Evolutionary conservation across 2,329 filamentous ascomycete species (phyloP).

Genomic region (Orbilia quercus): DNA sequence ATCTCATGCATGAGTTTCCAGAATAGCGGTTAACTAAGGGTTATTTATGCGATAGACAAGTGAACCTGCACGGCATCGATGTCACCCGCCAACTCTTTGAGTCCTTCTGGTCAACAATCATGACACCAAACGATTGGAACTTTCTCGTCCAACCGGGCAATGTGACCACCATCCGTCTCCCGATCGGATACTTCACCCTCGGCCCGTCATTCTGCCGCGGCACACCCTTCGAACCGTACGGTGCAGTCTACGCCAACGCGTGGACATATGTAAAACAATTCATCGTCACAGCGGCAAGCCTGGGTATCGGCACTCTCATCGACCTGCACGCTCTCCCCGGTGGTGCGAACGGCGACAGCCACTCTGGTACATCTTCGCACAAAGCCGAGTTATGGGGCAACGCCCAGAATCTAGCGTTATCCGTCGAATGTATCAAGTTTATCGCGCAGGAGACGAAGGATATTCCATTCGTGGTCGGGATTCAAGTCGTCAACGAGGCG

Average conservation of each 20-base stretch:
- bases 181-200: conserved; percentile 71
- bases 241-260: conserved; percentile 67
- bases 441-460: conserved; percentile 66
- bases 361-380: conserved; percentile 69
- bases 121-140: conserved; percentile 67
- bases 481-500: conserved; percentile 72
- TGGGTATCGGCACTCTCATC: conserved; percentile 70
- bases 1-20: too few species aligned
- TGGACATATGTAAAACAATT: conserved; percentile 68
- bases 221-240: conserved; percentile 67
- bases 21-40: too few species aligned
- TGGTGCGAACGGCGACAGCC: conserved; percentile 69
- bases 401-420: conserved; percentile 64
- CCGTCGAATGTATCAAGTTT: conserved; percentile 66
- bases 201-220: conserved; percentile 67
- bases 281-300: conserved; percentile 64
- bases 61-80: conserved; percentile 66
- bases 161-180: conserved; percentile 71
- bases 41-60: conserved; percentile 58
- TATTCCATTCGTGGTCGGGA: conserved; percentile 67
- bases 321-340: conserved; percentile 72
- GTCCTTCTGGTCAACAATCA: conserved; percentile 67
- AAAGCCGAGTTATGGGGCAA: conserved; percentile 68
- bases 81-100: conserved; percentile 68
- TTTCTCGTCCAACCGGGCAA: conserved; percentile 68